A percentile compares a stretch with the other conserved stretches of the same genome.
Conservation (phyloP, 2,329 filamentous ascomycete species). For the Aspergillus glaucus region DNA sequence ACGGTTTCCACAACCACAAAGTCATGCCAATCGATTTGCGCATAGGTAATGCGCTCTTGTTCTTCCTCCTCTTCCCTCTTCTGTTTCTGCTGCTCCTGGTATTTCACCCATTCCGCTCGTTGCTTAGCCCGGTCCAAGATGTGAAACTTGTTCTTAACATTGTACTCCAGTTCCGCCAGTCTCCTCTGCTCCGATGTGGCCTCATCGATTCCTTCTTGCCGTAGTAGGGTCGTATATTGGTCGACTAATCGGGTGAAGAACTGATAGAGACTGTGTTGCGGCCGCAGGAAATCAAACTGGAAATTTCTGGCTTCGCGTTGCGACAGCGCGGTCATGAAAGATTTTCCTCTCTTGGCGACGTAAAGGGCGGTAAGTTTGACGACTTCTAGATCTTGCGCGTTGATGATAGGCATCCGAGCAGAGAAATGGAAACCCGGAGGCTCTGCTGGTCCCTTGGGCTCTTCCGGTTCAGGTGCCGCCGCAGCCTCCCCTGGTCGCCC, state of each 20-base stretch:
- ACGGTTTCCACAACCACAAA: slow-evolving; percentile 96
- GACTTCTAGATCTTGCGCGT: slow-evolving; percentile 77
- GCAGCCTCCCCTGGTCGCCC: slow-evolving; percentile 63
- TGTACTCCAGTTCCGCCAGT: slow-evolving; percentile 65
- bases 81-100: slow-evolving; percentile 75
- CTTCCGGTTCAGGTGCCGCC: slow-evolving; percentile 50
- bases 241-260: slow-evolving; percentile 91
- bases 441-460: slow-evolving; percentile 74
- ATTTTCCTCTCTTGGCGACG: slow-evolving; percentile 84
- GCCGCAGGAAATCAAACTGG: slow-evolving; percentile 92
- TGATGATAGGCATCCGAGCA: slow-evolving; percentile 95
- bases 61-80: slow-evolving; percentile 85
- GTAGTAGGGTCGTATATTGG: slow-evolving; percentile 79
- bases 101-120: slow-evolving; percentile 80
- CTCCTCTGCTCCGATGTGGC: slow-evolving; percentile 67
- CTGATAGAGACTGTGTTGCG: slow-evolving; percentile 92
- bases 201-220: slow-evolving; percentile 61
- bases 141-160: slow-evolving; percentile 71
- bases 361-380: slow-evolving; percentile 76
- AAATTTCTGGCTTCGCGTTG: slow-evolving; percentile 85
- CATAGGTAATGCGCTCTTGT: slow-evolving; percentile 68
- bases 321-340: slow-evolving; percentile 82
- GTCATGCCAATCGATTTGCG: slow-evolving; percentile 95
- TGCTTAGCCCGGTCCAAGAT: slow-evolving; percentile 75
- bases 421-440: slow-evolving; percentile 89